Conservation (phyloP, 1,284 basidiomycete genomes). For the Schizopora paradoxa region DNA sequence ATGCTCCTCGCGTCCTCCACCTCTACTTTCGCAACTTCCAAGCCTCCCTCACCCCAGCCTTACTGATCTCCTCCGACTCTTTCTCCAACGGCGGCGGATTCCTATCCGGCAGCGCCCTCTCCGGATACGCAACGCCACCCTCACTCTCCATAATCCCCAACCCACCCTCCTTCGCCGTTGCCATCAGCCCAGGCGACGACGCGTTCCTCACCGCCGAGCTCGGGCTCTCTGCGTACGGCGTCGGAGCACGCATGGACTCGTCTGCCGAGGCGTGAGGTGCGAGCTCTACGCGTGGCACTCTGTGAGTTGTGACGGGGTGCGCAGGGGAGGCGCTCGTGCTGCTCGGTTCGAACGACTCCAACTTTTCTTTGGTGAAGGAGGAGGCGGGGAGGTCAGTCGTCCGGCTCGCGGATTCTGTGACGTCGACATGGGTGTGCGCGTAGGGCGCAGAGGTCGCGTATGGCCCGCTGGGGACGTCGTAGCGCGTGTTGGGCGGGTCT, state of each 20-base stretch:
- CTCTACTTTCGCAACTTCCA: not conserved
- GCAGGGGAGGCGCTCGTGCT: not conserved
- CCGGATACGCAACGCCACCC: not conserved
- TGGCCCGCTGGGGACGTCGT: constrained; percentile 62
- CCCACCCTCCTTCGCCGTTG: not conserved
- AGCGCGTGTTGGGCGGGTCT: constrained; percentile 49
- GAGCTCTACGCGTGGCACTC: not conserved
- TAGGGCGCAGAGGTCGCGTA: constrained; percentile 49
- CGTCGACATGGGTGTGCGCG: constrained; percentile 32
- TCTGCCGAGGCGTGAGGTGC: not conserved
- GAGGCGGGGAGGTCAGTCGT: not conserved
- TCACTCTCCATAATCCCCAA: not conserved
- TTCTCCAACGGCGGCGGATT: constrained; percentile 1
- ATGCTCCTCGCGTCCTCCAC: too few relatives aligned
- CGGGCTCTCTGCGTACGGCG: not conserved
- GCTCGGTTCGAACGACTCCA: not conserved
- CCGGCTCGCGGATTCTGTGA: too few relatives aligned
- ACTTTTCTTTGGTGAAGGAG: not conserved
- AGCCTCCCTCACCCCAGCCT: not conserved
- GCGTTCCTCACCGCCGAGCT: not conserved
- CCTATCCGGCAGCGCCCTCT: not conserved
- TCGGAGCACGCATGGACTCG: not conserved
- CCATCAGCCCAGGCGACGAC: not conserved
- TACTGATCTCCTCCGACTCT: not conserved
- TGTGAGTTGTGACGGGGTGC: not conserved